These are phyloP conservation scores for Urtica urens DNA, from an alignment of 306 rosid genomes.

Conservation along the genomic window DNA sequence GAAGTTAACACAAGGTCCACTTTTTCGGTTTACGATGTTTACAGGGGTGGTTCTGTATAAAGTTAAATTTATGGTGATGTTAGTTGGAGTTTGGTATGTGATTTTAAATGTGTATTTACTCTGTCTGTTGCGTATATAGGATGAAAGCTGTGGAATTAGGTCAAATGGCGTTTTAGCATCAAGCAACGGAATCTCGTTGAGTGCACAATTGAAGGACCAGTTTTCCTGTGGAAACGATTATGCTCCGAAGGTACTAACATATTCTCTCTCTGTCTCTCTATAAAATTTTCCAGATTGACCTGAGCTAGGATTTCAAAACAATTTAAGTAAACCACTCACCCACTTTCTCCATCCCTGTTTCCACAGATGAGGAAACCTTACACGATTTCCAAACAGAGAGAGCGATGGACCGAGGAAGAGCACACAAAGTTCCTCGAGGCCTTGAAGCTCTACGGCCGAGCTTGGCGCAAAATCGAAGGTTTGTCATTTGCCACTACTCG, in stretches of 20 bases:
- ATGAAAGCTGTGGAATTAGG: constrained; percentile 21
- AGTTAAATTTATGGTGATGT: too few species aligned
- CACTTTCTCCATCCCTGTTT: background rate
- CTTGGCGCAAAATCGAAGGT: constrained; percentile 87
- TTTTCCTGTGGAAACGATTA: constrained; percentile 42
- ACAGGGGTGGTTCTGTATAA: too few species aligned
- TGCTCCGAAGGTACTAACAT: constrained; percentile 42
- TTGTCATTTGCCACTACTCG: background rate
- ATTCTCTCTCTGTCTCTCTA: too few species aligned
- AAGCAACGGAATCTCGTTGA: constrained; percentile 24
- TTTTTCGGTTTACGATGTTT: too few species aligned
- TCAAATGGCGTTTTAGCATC: constrained; percentile 18
- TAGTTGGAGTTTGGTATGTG: too few species aligned
- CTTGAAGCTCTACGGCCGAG: constrained; percentile 62
- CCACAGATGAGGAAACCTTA: constrained; percentile 68
- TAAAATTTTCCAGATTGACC: too few species aligned
- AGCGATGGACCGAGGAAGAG: constrained; percentile 86
- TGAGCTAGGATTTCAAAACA: too few species aligned
- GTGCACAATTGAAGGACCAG: constrained; percentile 35
- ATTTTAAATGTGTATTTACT: constrained; percentile 4
- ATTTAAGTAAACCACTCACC: too few species aligned
- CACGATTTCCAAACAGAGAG: constrained; percentile 77
- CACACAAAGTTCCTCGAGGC: constrained; percentile 78
- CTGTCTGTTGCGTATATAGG: constrained; percentile 35
- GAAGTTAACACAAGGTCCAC: too few species aligned